Evolutionary conservation across 306 rosid species (phyloP), one percentile per base, ranked within the genome.

Genomic region (Gastrolobium bilobum): DNA sequence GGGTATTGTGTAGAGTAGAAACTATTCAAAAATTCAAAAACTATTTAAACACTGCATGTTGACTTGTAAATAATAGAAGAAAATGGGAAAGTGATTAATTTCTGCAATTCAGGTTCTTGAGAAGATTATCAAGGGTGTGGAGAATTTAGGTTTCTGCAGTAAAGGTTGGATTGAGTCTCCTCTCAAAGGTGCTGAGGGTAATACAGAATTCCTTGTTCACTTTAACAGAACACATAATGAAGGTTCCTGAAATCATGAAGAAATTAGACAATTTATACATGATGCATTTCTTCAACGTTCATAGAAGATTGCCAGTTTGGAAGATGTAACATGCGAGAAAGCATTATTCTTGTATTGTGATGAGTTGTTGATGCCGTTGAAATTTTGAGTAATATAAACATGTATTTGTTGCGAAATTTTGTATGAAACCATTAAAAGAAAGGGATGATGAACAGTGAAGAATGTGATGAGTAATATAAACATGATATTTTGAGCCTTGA

Each of bases 91-190:
- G 29, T 57, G 77, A 30, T 59, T 51, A 64, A 75, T 14, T 58
- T 75, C 56, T 68, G 47, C 63, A 51, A 71, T 76, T 64, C 77
- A 90, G 99, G 98, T 95, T 57, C 93, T 91, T 44, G 97, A 89
- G 79, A 95, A 76, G 86, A 95, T 92, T 54, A 90, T 89, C 71
- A 87, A 85, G 60, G 98, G 97, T 26, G 96, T 92, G 2, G 97
- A 92, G 87, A 86, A 84, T 46, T 87, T 87, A 38, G 99, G 97
- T 77, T 91, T 92, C 86, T 82, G 83, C 78, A 82, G 89, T 85
- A 81, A 84, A 81, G 99, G 99, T 20, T 90, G 91, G 97, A 88
- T 90, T 6, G 93, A 91, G 77, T 95, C 99, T 65, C 99, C 99
- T 69, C 87, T 95, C 58, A 95, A 90, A 81, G 99, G 98, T 30